Conservation (phyloP, 2,329 filamentous ascomycete species). For the Phaeosphaeriaceae sp. region DNA sequence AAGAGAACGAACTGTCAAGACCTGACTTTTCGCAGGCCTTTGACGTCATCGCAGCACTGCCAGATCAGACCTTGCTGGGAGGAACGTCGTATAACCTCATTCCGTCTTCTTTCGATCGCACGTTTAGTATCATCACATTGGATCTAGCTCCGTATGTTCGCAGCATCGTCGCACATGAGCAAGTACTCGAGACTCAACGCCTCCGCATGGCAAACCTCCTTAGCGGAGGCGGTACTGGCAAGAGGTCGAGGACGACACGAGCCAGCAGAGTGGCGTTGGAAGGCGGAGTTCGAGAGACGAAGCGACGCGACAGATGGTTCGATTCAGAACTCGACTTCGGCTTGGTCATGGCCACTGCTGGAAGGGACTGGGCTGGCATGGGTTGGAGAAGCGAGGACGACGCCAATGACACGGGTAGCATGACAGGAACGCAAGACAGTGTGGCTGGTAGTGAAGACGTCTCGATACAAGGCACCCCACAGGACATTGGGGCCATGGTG, state of each 20-base stretch:
- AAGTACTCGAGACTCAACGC: conserved; percentile 73
- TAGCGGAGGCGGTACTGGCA: conserved; percentile 64
- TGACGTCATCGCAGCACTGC: conserved; percentile 57
- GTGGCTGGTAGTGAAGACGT: conserved; percentile 10
- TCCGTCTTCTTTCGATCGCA: conserved; percentile 79
- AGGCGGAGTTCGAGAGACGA: conserved; percentile 72
- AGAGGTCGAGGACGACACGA: conserved; percentile 74
- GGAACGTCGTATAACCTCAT: conserved; percentile 59
- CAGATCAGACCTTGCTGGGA: conserved; percentile 37
- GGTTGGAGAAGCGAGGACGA: conserved; percentile 24
- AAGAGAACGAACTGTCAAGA: conserved; percentile 37
- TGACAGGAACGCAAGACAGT: conserved; percentile 16
- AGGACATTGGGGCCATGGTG: too few relatives aligned
- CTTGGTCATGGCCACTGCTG: conserved; percentile 70
- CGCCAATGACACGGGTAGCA: conserved; percentile 10
- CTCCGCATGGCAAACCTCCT: conserved; percentile 68
- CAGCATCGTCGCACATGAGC: conserved; percentile 79
- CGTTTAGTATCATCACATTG: conserved; percentile 68
- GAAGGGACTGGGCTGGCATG: conserved; percentile 50
- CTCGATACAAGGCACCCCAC: not conserved
- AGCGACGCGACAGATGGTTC: conserved; percentile 78
- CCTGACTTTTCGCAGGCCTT: conserved; percentile 58
- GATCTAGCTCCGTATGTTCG: conserved; percentile 94
- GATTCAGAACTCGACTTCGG: conserved; percentile 65
- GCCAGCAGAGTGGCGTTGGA: conserved; percentile 80